Conservation (phyloP, 805 yeast species). For the Wickerhamomyces bovis region DNA sequence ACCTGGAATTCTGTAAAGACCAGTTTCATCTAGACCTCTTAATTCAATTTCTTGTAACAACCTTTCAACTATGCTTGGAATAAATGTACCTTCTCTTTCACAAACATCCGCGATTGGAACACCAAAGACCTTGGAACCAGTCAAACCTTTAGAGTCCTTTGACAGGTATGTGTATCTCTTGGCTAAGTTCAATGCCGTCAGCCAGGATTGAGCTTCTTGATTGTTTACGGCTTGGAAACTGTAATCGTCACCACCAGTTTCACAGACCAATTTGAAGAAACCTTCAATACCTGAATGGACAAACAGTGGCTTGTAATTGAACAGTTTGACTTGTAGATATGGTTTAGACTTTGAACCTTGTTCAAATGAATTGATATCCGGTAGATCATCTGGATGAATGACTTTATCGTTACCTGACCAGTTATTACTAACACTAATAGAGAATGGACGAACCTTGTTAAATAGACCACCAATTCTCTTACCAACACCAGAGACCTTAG, state of each 20-base stretch:
- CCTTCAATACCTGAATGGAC: conserved; percentile 33
- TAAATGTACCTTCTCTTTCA: conserved; percentile 52
- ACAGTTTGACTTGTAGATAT: conserved; percentile 37
- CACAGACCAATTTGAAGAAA: conserved; percentile 37
- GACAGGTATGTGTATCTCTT: conserved; percentile 39
- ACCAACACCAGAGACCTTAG: conserved; percentile 25
- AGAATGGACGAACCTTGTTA: conserved; percentile 54
- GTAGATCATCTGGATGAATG: conserved; percentile 51
- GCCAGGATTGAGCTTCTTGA: conserved; percentile 70
- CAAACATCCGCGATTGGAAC: conserved; percentile 77
- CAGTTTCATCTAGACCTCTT: conserved; percentile 88
- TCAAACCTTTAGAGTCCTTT: conserved; percentile 32
- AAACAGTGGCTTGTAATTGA: conserved; percentile 31
- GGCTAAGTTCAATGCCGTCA: conserved; percentile 35
- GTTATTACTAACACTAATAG: conserved; percentile 39
- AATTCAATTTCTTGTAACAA: conserved; percentile 72
- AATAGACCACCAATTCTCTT: conserved; percentile 54
- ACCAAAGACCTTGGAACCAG: conserved; percentile 65
- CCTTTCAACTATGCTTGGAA: conserved; percentile 63
- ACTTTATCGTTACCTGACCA: conserved; percentile 36
- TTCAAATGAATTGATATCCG: conserved; percentile 41
- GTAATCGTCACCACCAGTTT: conserved; percentile 43
- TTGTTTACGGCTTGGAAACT: conserved; percentile 63
- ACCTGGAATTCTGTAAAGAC: conserved; percentile 74
- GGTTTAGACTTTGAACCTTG: conserved; percentile 43